A percentile compares a stretch with the other conserved stretches of the same genome.
These are phyloP conservation scores for Meyerozyma guilliermondii DNA, from an alignment of 1,139 yeast species.

Conservation along the genomic window DNA sequence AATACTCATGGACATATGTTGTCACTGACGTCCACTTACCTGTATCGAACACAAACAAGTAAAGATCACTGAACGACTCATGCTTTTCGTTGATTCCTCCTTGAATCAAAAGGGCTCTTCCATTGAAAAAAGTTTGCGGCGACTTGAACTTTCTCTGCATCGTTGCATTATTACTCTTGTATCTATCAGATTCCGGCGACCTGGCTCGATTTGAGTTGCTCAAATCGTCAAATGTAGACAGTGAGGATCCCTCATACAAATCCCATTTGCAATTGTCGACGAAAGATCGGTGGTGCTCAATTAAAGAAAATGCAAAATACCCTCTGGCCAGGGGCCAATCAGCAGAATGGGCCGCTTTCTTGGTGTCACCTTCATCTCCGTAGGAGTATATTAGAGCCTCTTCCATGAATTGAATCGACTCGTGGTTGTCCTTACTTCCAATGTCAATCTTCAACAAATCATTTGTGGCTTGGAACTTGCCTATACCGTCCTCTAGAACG, in stretches of 20 bases:
- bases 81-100: slow-evolving; percentile 37
- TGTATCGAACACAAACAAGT: slow-evolving; percentile 27
- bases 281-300: slow-evolving; percentile 16
- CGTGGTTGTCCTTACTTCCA: slow-evolving; percentile 7
- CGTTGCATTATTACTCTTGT: not conserved
- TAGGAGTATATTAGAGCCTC: slow-evolving; percentile 8
- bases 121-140: slow-evolving; percentile 18
- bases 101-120: slow-evolving; percentile 32
- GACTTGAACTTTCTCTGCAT: slow-evolving; percentile 5
- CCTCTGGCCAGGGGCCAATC: slow-evolving; percentile 39
- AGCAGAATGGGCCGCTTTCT: not conserved
- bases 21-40: slow-evolving; percentile 31
- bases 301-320: slow-evolving; percentile 32
- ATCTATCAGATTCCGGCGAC: not conserved
- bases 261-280: slow-evolving; percentile 1
- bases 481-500: slow-evolving; percentile 12
- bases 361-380: slow-evolving; percentile 4
- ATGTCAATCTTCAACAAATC: slow-evolving; percentile 36
- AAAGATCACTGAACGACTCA: slow-evolving; percentile 30
- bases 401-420: slow-evolving; percentile 11
- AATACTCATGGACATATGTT: slow-evolving; percentile 37
- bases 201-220: no score
- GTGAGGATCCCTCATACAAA: not conserved
- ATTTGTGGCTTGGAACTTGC: slow-evolving; percentile 27
- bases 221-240: not conserved